Evolutionary conservation across 2,329 filamentous ascomycete genomes (phyloP).

Genomic region (Magnaporthiopsis incrustans): DNA sequence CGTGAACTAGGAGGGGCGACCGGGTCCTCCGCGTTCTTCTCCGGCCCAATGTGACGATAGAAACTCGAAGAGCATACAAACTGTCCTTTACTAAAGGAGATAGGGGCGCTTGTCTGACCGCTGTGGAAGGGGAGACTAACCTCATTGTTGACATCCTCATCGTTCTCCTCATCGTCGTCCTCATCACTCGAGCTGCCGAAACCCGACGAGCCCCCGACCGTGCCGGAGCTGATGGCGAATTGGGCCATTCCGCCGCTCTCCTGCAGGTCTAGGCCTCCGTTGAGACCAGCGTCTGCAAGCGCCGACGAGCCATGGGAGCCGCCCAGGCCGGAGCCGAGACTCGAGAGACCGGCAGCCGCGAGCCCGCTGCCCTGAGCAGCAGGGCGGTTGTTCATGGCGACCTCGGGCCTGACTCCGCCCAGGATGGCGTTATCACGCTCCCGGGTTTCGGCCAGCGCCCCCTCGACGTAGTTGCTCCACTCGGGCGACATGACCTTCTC

Average conservation of each 20-base stretch:
- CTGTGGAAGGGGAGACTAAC: constrained; percentile 36
- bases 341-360: constrained; percentile 39
- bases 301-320: constrained; percentile 47
- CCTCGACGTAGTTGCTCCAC: constrained; percentile 94
- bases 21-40: background rate
- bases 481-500: constrained; percentile 82
- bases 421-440: constrained; percentile 98
- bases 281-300: constrained; percentile 73
- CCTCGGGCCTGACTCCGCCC: constrained; percentile 86
- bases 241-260: constrained; percentile 52
- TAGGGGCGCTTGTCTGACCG: background rate
- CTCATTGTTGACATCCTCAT: constrained; percentile 65
- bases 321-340: constrained; percentile 30
- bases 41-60: background rate
- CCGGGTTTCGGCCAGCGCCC: constrained; percentile 83
- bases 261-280: constrained; percentile 62
- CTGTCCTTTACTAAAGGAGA: background rate
- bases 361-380: constrained; percentile 32
- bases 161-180: constrained; percentile 85
- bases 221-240: constrained; percentile 65
- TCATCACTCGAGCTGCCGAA: constrained; percentile 95
- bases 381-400: constrained; percentile 72
- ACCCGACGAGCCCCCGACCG: constrained; percentile 58
- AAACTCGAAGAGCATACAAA: background rate
- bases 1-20: background rate